Conservation (phyloP, 208 protist genomes). For the Trypanosoma cruzi region DNA sequence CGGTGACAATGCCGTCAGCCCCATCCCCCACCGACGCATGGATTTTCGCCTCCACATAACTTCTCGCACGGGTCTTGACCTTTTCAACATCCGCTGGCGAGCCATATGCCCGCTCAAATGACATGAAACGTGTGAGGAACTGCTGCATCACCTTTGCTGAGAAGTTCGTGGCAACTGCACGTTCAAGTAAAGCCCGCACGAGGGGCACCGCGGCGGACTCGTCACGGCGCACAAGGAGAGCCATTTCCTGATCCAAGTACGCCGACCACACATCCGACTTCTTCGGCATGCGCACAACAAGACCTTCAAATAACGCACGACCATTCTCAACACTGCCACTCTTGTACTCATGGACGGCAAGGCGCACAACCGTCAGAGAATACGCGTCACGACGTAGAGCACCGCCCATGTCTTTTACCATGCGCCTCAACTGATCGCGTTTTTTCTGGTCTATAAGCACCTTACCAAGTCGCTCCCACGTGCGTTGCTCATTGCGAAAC, state of each 20-base stretch:
- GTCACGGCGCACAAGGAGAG: conserved; percentile 58
- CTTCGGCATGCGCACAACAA: conserved; percentile 88
- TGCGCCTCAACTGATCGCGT: conserved; percentile 85
- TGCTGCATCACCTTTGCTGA: conserved; percentile 90
- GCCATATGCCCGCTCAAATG: conserved; percentile 96
- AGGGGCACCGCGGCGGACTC: conserved; percentile 41
- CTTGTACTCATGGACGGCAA: conserved; percentile 87
- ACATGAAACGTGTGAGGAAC: conserved; percentile 96
- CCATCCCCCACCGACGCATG: conserved; percentile 30
- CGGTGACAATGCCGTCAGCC: not conserved
- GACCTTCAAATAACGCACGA: conserved; percentile 88
- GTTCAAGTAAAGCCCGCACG: conserved; percentile 79
- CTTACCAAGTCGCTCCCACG: conserved; percentile 82
- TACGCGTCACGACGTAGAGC: conserved; percentile 65
- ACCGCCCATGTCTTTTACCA: conserved; percentile 81
- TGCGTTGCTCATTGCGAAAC: conserved; percentile 66
- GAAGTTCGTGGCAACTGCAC: conserved; percentile 82
- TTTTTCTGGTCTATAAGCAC: conserved; percentile 81
- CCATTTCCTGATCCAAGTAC: conserved; percentile 90
- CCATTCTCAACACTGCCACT: conserved; percentile 80
- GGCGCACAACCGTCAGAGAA: conserved; percentile 59
- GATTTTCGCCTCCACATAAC: conserved; percentile 94
- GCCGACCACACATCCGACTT: conserved; percentile 90
- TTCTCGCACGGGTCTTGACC: conserved; percentile 93
- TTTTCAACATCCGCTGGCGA: conserved; percentile 76